phyloP scores from a whole-genome alignment of 1,284 basidiomycete genomes.

The Volvariella surrecta region DNA sequence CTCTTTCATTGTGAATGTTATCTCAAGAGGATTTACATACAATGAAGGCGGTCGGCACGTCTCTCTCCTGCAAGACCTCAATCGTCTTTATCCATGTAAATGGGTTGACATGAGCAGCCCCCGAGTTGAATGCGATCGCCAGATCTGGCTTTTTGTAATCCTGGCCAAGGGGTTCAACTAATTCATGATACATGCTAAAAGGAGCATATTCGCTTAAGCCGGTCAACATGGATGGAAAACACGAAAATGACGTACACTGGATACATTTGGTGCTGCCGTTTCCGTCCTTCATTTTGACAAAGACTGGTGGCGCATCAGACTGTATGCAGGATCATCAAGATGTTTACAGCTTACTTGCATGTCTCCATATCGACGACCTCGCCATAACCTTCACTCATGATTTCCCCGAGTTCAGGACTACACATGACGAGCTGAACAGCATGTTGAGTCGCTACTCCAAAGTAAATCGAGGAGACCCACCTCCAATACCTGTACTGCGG shows the following conservation, averaged over 20 bases:
- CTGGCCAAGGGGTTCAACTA: constrained; percentile 3
- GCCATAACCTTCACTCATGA: constrained; percentile 1
- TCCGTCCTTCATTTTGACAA: too few relatives aligned
- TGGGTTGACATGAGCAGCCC: constrained; percentile 14
- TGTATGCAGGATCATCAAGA: neutral
- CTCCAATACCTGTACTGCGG: constrained; percentile 21
- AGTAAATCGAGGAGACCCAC: constrained; percentile 11
- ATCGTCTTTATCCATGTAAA: constrained; percentile 17
- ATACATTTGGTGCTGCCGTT: too few relatives aligned
- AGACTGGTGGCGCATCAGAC: neutral
- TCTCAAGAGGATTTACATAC: constrained; percentile 11
- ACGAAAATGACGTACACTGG: neutral
- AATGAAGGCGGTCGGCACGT: constrained; percentile 21
- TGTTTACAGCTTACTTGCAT: constrained; percentile 19
- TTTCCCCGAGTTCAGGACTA: constrained; percentile 19
- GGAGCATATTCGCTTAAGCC: constrained; percentile 20
- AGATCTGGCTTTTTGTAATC: constrained; percentile 19
- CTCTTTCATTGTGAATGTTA: neutral
- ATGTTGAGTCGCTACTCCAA: neutral
- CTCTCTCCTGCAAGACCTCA: constrained; percentile 15
- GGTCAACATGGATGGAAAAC: constrained; percentile 6
- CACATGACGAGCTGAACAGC: constrained; percentile 18
- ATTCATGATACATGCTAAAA: neutral
- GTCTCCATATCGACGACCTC: constrained; percentile 18
- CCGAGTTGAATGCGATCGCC: constrained; percentile 24